phyloP scores from a whole-genome alignment of 1,284 basidiomycete genomes.

The Sanghuangporus baumii region DNA sequence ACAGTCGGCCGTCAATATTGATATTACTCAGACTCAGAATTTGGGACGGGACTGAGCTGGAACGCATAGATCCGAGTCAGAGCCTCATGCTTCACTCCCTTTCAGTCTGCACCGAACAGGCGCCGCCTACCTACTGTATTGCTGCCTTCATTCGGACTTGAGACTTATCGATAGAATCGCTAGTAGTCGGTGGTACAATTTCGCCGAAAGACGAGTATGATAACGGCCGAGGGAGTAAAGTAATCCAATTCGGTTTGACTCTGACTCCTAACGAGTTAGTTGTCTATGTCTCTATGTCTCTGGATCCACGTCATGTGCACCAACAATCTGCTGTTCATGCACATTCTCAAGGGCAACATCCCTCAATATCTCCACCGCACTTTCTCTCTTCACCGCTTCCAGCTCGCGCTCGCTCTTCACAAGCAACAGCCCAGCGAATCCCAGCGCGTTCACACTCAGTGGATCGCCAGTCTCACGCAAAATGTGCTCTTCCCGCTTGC shows the following conservation, averaged over 20 bases:
- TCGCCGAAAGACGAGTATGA: background rate
- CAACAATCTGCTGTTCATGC: conserved; percentile 48
- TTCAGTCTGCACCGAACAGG: background rate
- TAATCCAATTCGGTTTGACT: background rate
- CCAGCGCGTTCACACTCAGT: conserved; percentile 76
- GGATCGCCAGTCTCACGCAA: conserved; percentile 45
- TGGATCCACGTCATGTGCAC: conserved; percentile 8
- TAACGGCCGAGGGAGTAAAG: background rate
- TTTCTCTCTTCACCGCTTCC: conserved; percentile 56
- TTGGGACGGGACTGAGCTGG: too few relatives aligned
- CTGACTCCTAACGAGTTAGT: background rate
- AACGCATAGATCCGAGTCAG: too few relatives aligned
- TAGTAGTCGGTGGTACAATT: background rate
- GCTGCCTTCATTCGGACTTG: background rate
- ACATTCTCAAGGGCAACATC: conserved; percentile 59
- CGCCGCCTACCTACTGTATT: background rate
- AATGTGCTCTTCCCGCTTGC: conserved; percentile 51
- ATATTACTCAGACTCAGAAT: too few relatives aligned
- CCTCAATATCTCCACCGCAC: conserved; percentile 52
- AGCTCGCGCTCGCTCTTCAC: conserved; percentile 76
- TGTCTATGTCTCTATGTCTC: background rate
- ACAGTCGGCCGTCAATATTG: too few relatives aligned
- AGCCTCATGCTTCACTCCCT: too few relatives aligned
- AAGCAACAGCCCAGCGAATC: conserved; percentile 82
- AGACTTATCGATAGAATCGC: too few relatives aligned